These are phyloP conservation scores for Annulohypoxylon maeteangense DNA, from an alignment of 495 filamentous ascomycete genomes.

Conservation along the genomic window DNA sequence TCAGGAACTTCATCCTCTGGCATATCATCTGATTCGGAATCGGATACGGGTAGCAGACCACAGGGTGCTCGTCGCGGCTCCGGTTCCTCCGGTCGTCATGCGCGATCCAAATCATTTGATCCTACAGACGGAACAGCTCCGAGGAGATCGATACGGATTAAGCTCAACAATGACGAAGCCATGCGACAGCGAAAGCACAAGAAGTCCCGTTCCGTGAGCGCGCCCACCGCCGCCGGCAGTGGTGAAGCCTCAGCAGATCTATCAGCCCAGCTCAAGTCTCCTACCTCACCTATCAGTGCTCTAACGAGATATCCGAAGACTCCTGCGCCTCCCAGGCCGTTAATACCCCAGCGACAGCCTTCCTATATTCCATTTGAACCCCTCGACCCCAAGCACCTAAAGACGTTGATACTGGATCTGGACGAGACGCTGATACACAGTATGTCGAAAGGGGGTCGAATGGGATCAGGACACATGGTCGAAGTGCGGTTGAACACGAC, in stretches of 20 bases:
- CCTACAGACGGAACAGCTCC: slow-evolving; percentile 69
- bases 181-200: slow-evolving; percentile 69
- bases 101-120: slow-evolving; percentile 65
- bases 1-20: slow-evolving; percentile 71
- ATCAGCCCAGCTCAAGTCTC: slow-evolving; percentile 79
- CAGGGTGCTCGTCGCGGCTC: slow-evolving; percentile 47
- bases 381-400: slow-evolving; percentile 67
- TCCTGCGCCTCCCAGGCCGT: slow-evolving; percentile 85
- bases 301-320: slow-evolving; percentile 90
- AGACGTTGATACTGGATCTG: slow-evolving; percentile 93
- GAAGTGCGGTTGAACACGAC: slow-evolving; percentile 88
- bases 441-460: slow-evolving; percentile 93
- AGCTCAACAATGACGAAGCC: slow-evolving; percentile 84
- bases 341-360: slow-evolving; percentile 85
- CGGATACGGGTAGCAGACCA: slow-evolving; percentile 53
- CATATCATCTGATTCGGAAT: slow-evolving; percentile 69
- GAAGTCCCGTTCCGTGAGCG: slow-evolving; percentile 58
- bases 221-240: slow-evolving; percentile 43
- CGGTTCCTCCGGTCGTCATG: slow-evolving; percentile 49
- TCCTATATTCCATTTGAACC: slow-evolving; percentile 73
- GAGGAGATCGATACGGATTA: slow-evolving; percentile 88
- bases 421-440: slow-evolving; percentile 98
- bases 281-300: slow-evolving; percentile 81
- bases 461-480: slow-evolving; percentile 98
- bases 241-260: slow-evolving; percentile 50